Conservation (phyloP, 2,329 filamentous ascomycete genomes). For the Gaeumannomyces sp. region DNA sequence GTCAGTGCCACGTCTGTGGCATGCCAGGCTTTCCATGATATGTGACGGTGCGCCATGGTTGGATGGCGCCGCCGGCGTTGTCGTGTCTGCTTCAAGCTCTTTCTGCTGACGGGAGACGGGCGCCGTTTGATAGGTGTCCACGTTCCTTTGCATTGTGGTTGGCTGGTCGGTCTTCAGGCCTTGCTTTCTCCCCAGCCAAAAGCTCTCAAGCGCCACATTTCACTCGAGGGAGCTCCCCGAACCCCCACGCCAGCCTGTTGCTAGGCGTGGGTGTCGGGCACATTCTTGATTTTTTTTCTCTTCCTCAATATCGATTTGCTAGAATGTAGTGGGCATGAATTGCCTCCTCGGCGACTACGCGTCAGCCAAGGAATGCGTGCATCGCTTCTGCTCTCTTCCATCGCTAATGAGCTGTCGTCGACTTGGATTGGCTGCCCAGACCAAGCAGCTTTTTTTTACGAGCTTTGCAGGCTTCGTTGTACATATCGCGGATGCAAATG, state of each 20-base stretch:
- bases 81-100: too few relatives aligned
- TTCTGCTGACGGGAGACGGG: not conserved
- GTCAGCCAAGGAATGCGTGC: not conserved
- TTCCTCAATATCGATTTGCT: too few relatives aligned
- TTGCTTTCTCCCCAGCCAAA: not conserved
- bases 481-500: not conserved
- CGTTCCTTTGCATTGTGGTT: not conserved
- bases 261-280: not conserved
- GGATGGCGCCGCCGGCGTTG: not conserved
- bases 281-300: not conserved
- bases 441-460: not conserved
- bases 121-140: not conserved
- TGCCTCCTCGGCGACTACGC: not conserved
- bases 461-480: not conserved
- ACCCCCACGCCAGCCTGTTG: not conserved
- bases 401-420: not conserved
- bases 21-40: not conserved
- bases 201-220: too few relatives aligned
- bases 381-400: not conserved
- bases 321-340: not conserved
- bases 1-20: slow-evolving; percentile 1
- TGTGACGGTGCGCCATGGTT: not conserved
- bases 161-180: not conserved
- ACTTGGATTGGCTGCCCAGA: not conserved
- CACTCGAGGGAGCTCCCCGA: not conserved